Evolutionary conservation across 1,284 basidiomycete species (phyloP), one percentile per base, ranked within the genome.

Genomic region (Cryptococcus sp.): DNA sequence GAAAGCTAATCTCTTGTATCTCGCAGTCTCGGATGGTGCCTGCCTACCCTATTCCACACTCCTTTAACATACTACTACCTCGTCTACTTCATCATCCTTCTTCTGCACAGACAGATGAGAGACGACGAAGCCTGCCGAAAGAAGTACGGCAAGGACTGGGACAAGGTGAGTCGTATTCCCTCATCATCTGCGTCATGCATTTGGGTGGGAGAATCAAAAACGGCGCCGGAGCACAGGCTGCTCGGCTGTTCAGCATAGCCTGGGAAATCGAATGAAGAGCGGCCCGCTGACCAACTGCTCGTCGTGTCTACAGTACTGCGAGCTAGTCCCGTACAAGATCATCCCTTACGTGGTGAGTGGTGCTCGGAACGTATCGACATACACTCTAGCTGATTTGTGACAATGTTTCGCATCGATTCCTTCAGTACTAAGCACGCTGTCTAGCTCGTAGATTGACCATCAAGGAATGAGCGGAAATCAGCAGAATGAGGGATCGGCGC

Each of bases 41-140:
- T 99, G 16, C 92, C 96, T 0, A 95, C 92, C 1, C 93, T 91
- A 8, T 93, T 97, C 79, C 81, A 85, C 49, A 93, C 92, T 0
- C 94, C 94, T 7, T 84, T 99, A 72, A 93, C 95, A 3, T 99
- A 99, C 82, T 99, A 95, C 81, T 99, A 99, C 76, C 85, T 92
- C 45, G 78, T 83, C 62, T 94, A 94, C 82, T 99, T 99, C 72
- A 83, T 85, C 7, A 85, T 96, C 20, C 85, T 99, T 27, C 87
- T 99, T 59, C 82, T 93, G 25, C 96, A 99, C 79, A 83, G 96
- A 56, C 92, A 97, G 79, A 82, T 82, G 60, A 84, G 96, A 42
- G 96, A 99, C 76, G 94, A 98, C 68, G 92, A 94, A 75, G 87
- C 87, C 23, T 99, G 96, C 79, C 83, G 85, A 74, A 84, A 87